phyloP scores from a whole-genome alignment of 2,329 filamentous ascomycete genomes.

The Penicillium polonicum region DNA sequence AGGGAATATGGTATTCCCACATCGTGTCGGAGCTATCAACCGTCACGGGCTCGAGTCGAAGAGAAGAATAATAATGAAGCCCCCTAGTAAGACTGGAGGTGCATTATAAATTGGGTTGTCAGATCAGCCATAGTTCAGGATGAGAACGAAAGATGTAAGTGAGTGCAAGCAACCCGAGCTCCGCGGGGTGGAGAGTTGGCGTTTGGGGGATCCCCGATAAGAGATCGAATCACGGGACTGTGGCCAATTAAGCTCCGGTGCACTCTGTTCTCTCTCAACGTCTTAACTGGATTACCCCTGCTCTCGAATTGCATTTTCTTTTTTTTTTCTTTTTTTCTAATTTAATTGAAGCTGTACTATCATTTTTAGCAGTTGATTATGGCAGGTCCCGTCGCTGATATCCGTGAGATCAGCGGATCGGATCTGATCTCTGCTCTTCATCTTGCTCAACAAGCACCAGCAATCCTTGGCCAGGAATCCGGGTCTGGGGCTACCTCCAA shows the following conservation, averaged over 20 bases:
- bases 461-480: conserved; percentile 47
- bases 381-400: conserved; percentile 14
- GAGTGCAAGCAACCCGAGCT: conserved; percentile 4
- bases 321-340: neutral
- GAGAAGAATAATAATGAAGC: neutral
- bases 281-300: neutral
- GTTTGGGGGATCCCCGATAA: conserved; percentile 17
- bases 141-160: neutral
- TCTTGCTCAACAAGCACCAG: conserved; percentile 44
- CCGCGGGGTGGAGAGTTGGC: conserved; percentile 8
- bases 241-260: conserved; percentile 1
- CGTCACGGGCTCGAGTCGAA: neutral
- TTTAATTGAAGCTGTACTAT: neutral
- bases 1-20: neutral
- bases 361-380: conserved; percentile 4
- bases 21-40: neutral
- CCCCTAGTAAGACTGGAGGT: neutral
- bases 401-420: conserved; percentile 28
- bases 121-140: neutral
- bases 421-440: conserved; percentile 49
- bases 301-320: neutral
- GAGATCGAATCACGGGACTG: conserved; percentile 28
- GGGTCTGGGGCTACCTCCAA: conserved; percentile 51
- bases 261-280: neutral
- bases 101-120: neutral